Evolutionary conservation across 306 rosid species (phyloP).

Genomic region (Alnus rubra): DNA sequence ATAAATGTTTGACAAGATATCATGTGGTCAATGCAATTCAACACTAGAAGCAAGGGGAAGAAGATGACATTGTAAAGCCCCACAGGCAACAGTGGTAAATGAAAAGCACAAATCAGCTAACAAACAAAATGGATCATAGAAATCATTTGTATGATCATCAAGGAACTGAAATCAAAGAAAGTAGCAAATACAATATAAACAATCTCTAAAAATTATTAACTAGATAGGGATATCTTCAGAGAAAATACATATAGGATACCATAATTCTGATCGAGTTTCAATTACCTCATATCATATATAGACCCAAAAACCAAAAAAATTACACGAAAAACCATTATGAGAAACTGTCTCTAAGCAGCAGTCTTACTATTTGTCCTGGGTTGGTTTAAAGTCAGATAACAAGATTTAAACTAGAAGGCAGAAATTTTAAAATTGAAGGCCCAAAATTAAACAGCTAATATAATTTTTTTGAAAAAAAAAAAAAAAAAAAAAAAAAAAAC

Average conservation of each 20-base stretch:
- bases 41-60: background rate
- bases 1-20: background rate
- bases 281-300: background rate
- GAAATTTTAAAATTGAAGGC: background rate
- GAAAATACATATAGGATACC: background rate
- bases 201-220: no score
- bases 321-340: background rate
- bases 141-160: background rate
- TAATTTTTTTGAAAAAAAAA: no score
- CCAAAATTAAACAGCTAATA: background rate
- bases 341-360: background rate
- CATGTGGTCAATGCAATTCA: background rate
- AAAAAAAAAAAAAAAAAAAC: no score
- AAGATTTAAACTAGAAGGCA: background rate
- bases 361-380: background rate
- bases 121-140: background rate
- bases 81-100: background rate
- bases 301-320: no score
- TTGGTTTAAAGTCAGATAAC: background rate
- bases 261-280: background rate
- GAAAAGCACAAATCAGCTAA: background rate
- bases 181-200: background rate
- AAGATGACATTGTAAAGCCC: background rate
- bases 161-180: background rate
- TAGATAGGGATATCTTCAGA: no score